Evolutionary conservation across 257 asterid genomes (phyloP).

Genomic region (Przewalskia tangutica): DNA sequence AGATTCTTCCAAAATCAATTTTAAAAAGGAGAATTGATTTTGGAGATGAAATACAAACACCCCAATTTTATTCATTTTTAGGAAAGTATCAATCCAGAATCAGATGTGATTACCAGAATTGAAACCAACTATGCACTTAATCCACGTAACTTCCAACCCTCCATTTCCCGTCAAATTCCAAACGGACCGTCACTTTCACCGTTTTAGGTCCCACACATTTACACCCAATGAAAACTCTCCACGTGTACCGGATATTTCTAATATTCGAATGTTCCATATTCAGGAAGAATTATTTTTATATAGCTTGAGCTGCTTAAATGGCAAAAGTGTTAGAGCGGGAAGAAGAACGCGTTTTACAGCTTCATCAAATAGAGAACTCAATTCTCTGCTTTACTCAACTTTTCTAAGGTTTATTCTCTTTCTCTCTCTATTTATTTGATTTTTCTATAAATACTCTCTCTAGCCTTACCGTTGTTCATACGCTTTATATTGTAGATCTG

Average conservation of each 20-base stretch:
- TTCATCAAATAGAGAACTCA: not conserved
- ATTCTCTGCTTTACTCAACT: slow-evolving; percentile 17
- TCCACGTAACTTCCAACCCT: not conserved
- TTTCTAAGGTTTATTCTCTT: slow-evolving; percentile 18
- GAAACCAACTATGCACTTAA: no score
- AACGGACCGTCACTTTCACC: slow-evolving; percentile 6
- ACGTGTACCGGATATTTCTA: not conserved
- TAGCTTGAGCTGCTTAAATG: slow-evolving; percentile 15
- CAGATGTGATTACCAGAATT: no score
- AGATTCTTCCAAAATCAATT: no score
- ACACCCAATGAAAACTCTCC: not conserved
- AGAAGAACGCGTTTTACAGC: slow-evolving; percentile 24
- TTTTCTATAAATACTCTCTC: slow-evolving; percentile 16
- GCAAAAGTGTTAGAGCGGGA: slow-evolving; percentile 38
- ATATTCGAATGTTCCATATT: not conserved
- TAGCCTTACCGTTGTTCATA: slow-evolving; percentile 28
- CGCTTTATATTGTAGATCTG: slow-evolving; percentile 45
- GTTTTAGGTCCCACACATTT: slow-evolving; percentile 1
- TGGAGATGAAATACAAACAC: no score
- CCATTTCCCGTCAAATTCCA: not conserved
- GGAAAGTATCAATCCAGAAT: no score
- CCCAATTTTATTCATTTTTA: no score
- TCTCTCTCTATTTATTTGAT: slow-evolving; percentile 15
- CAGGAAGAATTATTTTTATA: not conserved
- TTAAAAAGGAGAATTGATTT: no score